Conservation (phyloP, 176 grass and related monocot genomes). For the Carex scoparia region DNA sequence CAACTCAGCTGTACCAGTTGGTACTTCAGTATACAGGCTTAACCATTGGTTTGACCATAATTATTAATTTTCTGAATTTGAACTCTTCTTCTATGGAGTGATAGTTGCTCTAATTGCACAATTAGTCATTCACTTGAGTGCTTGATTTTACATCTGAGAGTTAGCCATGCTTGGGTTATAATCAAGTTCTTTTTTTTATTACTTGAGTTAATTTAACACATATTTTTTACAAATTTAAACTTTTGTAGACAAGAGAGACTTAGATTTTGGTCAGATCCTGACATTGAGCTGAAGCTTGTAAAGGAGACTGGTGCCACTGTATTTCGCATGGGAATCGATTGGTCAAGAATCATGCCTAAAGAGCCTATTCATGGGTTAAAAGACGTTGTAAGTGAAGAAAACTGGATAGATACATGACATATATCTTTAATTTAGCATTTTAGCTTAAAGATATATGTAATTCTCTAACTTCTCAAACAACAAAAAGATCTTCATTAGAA, state of each 20-base stretch:
- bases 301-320: slow-evolving; percentile 69
- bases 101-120: too few relatives aligned
- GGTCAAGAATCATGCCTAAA: slow-evolving; percentile 81
- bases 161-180: too few relatives aligned
- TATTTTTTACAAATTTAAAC: neutral
- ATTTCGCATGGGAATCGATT: slow-evolving; percentile 93
- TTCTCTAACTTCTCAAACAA: neutral
- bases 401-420: neutral
- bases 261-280: slow-evolving; percentile 97
- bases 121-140: neutral
- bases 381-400: slow-evolving; percentile 44
- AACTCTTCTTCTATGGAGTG: too few relatives aligned
- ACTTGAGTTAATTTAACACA: neutral
- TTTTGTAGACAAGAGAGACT: slow-evolving; percentile 74
- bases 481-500: neutral
- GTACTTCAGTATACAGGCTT: too few relatives aligned
- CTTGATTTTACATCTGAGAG: neutral
- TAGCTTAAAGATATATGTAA: neutral
- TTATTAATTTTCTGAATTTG: too few relatives aligned
- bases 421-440: neutral
- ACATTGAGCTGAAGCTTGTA: slow-evolving; percentile 82
- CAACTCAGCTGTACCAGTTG: too few relatives aligned
- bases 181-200: neutral
- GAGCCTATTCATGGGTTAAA: slow-evolving; percentile 50
- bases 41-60: too few relatives aligned